Percentiles rank a stretch among this genome's conserved stretches.
phyloP scores from a whole-genome alignment of 164 flowering plant species.

The Saururus chinensis region DNA sequence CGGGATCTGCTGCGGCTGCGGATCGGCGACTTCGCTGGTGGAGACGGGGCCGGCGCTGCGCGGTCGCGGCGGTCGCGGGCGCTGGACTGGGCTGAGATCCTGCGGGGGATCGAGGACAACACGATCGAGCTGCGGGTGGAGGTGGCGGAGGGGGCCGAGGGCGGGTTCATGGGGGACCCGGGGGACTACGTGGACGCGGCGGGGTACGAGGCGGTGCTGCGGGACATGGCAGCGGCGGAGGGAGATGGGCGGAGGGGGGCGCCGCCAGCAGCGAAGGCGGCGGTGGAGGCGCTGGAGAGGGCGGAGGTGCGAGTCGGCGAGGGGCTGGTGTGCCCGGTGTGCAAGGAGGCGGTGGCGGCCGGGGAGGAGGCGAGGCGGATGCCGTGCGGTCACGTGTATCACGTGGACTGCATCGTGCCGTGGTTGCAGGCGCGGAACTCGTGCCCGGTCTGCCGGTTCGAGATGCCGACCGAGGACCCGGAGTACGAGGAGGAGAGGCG shows the following conservation, averaged over 20 bases:
- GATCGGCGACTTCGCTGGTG: slow-evolving; percentile 40
- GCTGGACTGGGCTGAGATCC: slow-evolving; percentile 69
- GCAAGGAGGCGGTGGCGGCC: slow-evolving; percentile 43
- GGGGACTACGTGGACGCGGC: slow-evolving; percentile 81
- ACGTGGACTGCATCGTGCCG: slow-evolving; percentile 68
- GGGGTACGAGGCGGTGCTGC: slow-evolving; percentile 65
- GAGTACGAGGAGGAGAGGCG: slow-evolving; percentile 70
- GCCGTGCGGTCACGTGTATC: slow-evolving; percentile 82
- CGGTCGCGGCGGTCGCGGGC: slow-evolving; percentile 23
- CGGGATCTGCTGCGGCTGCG: slow-evolving; percentile 48
- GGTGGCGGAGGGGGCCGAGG: slow-evolving; percentile 33
- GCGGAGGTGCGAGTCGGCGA: slow-evolving; percentile 24
- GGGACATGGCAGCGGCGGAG: slow-evolving; percentile 65
- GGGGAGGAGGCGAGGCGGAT: slow-evolving; percentile 51
- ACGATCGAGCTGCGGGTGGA: slow-evolving; percentile 58
- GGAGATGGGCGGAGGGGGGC: slow-evolving; percentile 53
- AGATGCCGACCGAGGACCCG: slow-evolving; percentile 68
- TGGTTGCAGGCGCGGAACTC: slow-evolving; percentile 71
- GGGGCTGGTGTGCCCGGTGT: slow-evolving; percentile 49
- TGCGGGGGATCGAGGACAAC: slow-evolving; percentile 61
- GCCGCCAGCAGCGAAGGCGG: slow-evolving; percentile 65
- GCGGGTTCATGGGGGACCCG: slow-evolving; percentile 50
- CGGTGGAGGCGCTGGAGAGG: slow-evolving; percentile 28
- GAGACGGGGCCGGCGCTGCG: slow-evolving; percentile 20
- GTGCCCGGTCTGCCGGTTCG: slow-evolving; percentile 80